Percentiles rank a stretch among this genome's conserved stretches.
These are phyloP conservation scores for Lolium rigidum DNA, from an alignment of 176 grass and related monocot species.

Conservation along the genomic window DNA sequence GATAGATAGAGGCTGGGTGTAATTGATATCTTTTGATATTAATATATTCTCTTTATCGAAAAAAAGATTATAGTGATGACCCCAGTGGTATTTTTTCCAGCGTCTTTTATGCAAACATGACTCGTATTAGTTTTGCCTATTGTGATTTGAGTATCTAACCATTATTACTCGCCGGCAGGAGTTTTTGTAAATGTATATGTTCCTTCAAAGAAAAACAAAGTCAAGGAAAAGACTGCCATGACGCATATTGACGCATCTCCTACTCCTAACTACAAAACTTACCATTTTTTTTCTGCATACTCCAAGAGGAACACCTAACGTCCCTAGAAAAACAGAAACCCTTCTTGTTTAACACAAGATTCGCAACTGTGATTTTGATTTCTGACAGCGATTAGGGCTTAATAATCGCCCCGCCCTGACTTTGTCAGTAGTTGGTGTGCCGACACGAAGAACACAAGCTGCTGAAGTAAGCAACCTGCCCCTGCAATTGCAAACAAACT, in stretches of 20 bases:
- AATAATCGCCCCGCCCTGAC: slow-evolving; percentile 9
- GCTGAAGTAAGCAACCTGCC: slow-evolving; percentile 46
- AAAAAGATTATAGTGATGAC: no score
- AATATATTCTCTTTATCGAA: no score
- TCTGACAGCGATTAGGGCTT: slow-evolving; percentile 18
- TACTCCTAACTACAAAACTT: slow-evolving; percentile 11
- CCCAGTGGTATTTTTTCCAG: no score
- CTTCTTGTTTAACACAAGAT: slow-evolving; percentile 31
- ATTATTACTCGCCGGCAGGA: neutral
- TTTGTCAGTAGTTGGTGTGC: slow-evolving; percentile 48
- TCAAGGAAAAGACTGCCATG: slow-evolving; percentile 23
- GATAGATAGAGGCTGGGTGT: no score
- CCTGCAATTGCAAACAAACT: slow-evolving; percentile 37
- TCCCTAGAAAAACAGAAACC: neutral
- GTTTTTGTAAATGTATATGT: neutral
- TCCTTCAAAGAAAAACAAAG: slow-evolving; percentile 18
- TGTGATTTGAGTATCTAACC: neutral
- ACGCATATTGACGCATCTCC: neutral
- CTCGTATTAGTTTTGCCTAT: neutral
- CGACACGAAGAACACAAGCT: slow-evolving; percentile 38
- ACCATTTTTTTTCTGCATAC: slow-evolving; percentile 17
- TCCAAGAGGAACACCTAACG: slow-evolving; percentile 30
- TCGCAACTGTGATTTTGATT: slow-evolving; percentile 38
- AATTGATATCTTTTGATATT: no score
- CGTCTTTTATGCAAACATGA: neutral